phyloP scores from a whole-genome alignment of 768 basidiomycete genomes.

The Lentinula sp. region DNA sequence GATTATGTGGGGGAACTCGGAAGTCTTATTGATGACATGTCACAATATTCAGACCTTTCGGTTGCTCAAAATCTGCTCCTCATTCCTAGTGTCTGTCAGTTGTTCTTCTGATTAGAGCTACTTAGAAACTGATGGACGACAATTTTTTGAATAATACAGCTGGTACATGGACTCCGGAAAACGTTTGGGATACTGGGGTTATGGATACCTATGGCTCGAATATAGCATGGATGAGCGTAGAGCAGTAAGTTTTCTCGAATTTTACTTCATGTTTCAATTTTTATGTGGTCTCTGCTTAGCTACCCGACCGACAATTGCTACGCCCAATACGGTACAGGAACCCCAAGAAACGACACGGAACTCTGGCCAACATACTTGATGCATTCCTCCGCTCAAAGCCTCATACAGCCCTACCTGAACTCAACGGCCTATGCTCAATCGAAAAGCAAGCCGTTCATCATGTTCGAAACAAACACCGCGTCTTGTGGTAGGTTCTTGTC shows the following conservation, averaged over 20 bases:
- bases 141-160: conserved; percentile 12
- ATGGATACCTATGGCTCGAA: conserved; percentile 21
- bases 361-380: conserved; percentile 51
- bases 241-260: conserved; percentile 23
- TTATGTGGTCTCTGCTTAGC: neutral
- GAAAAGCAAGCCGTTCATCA: conserved; percentile 25
- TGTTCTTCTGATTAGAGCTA: no score
- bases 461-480: conserved; percentile 40
- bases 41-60: conserved; percentile 17
- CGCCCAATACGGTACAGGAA: conserved; percentile 32
- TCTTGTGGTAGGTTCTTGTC: conserved; percentile 23
- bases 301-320: conserved; percentile 50
- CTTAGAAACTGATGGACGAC: neutral
- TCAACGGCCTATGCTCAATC: conserved; percentile 34
- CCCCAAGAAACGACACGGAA: conserved; percentile 33
- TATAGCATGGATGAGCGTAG: conserved; percentile 30
- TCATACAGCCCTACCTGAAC: conserved; percentile 48
- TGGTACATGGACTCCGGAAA: conserved; percentile 29
- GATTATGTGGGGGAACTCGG: conserved; percentile 33
- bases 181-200: conserved; percentile 32
- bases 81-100: conserved; percentile 23
- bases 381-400: conserved; percentile 44
- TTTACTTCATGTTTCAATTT: neutral
- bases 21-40: conserved; percentile 26
- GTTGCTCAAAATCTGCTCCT: conserved; percentile 30